Evolutionary conservation across 208 protist species (phyloP), one percentile per base, ranked within the genome.

Genomic region (Crithidia thermophila): DNA sequence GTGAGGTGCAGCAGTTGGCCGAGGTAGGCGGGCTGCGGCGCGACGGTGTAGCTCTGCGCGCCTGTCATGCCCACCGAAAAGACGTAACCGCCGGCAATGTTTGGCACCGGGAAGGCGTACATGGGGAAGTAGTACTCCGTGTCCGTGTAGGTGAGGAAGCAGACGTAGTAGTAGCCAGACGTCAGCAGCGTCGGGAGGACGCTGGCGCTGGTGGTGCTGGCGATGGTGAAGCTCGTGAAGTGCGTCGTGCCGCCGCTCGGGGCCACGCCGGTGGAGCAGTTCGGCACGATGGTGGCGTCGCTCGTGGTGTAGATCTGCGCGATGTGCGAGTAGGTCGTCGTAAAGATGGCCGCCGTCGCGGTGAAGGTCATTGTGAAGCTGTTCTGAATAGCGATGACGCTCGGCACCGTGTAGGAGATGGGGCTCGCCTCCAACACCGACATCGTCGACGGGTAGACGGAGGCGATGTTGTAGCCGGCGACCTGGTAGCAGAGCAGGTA

Each of bases 401-500:
- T 62, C 0, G 85, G 85, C 33, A 95, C 92, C n/a, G 55, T 45
- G 77, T 97, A 97, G 27, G 62, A 49, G 49, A 81, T 92, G 21
- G 92, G 92, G n/a, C 87, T 91, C 10, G 87, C 66, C 39, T 78
- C 74, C 3, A 45, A 36, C 21, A 95, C 85, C 9, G 50, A 67
- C 43, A 93, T 58, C 18, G 72, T 37, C 31, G 59, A 67, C 4
- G 80, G 78, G 42, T 79, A 87, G 28, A 96, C 83, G n/a, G 92
- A 92, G 25, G 87, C 87, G 40, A 91, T 74, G 65, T 69, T 73
- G 61, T 60, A 59, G 46, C 60, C 64, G 1, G 23, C 39, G 11
- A 91, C 50, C 75, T 94, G 84, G 36, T 92, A 85, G 71, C 92
- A 97, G 33, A 97, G 70, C 1, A 91, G 75, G 72, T 87, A 94